A percentile compares a stretch with the other conserved stretches of the same genome.
Evolutionary conservation across 2,329 filamentous ascomycete species (phyloP).

Genomic region (Berkeleyomyces rouxiae): DNA sequence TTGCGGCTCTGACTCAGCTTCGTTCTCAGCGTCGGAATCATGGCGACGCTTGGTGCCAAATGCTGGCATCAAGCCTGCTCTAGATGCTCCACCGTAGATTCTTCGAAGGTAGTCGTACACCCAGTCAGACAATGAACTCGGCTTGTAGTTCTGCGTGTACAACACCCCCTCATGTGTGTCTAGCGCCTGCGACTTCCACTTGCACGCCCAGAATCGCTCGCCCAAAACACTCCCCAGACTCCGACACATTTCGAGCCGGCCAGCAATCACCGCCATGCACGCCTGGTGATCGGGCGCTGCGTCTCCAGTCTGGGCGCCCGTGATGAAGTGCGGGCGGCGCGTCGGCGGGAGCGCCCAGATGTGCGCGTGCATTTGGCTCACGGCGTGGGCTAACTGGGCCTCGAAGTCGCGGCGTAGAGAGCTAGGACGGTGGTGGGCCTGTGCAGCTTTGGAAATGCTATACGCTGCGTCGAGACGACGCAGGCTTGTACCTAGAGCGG

Average conservation of each 20-base stretch:
- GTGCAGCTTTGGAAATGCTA: not conserved
- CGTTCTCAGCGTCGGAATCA: not conserved
- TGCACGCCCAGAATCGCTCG: slow-evolving; percentile 2
- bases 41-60: not conserved
- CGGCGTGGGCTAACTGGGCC: not conserved
- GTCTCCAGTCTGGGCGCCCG: not conserved
- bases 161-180: not conserved
- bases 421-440: not conserved
- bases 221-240: not conserved
- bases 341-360: slow-evolving; percentile 1
- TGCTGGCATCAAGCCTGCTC: not conserved
- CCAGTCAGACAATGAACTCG: not conserved
- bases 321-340: not conserved
- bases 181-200: not conserved
- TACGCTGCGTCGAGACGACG: not conserved
- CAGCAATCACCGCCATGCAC: not conserved
- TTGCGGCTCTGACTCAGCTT: not conserved
- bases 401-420: not conserved
- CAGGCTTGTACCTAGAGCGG: not conserved
- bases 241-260: not conserved
- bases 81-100: not conserved
- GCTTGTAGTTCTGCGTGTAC: not conserved
- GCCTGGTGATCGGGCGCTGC: not conserved
- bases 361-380: not conserved
- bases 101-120: not conserved